These are phyloP conservation scores for Arctium minus DNA, from an alignment of 129 eudicot genomes.

Conservation along the genomic window DNA sequence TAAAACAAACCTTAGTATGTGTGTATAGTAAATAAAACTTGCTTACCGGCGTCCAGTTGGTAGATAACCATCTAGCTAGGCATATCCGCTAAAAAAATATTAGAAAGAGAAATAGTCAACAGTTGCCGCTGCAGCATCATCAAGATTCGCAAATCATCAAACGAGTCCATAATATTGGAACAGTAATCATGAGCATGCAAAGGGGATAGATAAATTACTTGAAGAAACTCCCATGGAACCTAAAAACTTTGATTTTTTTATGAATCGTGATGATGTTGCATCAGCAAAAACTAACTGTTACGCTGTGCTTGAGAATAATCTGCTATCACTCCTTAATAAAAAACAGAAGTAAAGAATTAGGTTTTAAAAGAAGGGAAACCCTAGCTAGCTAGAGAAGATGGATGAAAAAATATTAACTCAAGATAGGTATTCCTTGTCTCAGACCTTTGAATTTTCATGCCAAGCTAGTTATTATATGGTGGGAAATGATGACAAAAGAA, in stretches of 20 bases:
- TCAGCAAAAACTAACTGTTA: slow-evolving; percentile 47
- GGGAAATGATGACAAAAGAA: background rate
- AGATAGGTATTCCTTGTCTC: background rate
- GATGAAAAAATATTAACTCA: background rate
- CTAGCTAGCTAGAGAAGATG: background rate
- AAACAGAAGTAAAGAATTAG: background rate
- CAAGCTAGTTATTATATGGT: background rate
- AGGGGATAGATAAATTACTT: no score
- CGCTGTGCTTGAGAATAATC: background rate
- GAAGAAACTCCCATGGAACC: no score
- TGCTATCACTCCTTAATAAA: background rate
- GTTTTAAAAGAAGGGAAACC: background rate
- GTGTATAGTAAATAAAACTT: no score
- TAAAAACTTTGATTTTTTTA: slow-evolving; percentile 23
- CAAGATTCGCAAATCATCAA: slow-evolving; percentile 50
- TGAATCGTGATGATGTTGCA: slow-evolving; percentile 80
- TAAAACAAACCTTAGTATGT: no score
- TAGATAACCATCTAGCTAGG: no score
- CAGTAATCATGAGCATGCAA: no score
- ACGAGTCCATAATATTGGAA: background rate
- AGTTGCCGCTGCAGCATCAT: slow-evolving; percentile 61
- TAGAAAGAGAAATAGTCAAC: slow-evolving; percentile 26
- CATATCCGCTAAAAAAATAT: no score
- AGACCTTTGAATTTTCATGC: no score
- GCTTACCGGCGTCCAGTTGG: no score